phyloP scores from a whole-genome alignment of 441 rosid genomes.

The Pelargonium cotyledonis region DNA sequence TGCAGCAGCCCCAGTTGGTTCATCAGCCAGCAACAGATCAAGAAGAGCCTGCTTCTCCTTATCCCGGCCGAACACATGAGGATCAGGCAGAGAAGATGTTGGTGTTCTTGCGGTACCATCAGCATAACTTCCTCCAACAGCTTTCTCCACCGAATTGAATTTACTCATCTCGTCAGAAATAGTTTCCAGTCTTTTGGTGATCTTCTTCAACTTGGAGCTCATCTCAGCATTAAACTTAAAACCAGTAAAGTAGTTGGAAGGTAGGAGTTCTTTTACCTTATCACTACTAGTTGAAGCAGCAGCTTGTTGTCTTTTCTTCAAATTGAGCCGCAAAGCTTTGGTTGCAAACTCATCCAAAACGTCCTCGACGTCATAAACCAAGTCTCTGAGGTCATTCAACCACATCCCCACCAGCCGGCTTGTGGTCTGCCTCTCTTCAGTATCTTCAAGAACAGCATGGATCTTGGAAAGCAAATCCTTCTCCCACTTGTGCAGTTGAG shows the following conservation, averaged over 20 bases:
- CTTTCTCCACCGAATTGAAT: no score
- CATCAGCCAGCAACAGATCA: not conserved
- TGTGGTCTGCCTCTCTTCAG: no score
- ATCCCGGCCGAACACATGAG: not conserved
- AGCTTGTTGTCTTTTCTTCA: not conserved
- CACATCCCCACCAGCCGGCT: no score
- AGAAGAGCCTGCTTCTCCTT: not conserved
- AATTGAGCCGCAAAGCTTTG: not conserved
- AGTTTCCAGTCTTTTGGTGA: not conserved
- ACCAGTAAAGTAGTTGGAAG: no score
- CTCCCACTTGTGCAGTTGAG: no score
- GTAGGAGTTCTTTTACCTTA: not conserved
- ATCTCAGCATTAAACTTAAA: not conserved
- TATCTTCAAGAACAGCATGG: no score
- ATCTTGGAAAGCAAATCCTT: no score
- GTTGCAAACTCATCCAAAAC: not conserved
- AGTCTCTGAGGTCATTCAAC: not conserved
- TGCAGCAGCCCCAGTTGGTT: no score
- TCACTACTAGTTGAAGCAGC: not conserved
- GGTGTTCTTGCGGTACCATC: no score
- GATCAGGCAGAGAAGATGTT: not conserved
- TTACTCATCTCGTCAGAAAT: not conserved
- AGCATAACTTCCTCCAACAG: not conserved
- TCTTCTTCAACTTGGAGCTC: not conserved
- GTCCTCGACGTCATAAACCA: not conserved